phyloP scores from a whole-genome alignment of 345 rosid species.

The Gossypium australe region DNA sequence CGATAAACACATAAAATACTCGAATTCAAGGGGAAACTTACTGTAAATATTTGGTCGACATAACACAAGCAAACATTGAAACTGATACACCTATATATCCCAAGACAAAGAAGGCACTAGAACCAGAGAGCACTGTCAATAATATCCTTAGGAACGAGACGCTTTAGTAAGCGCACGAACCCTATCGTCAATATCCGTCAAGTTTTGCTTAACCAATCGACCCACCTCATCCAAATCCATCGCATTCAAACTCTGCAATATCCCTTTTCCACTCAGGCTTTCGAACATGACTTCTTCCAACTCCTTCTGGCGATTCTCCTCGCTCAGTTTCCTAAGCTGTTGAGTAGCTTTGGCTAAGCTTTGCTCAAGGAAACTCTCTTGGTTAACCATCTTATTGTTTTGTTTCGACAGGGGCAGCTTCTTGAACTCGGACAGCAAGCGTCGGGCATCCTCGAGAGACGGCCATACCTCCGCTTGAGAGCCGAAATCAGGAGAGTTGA shows the following conservation, averaged over 20 bases:
- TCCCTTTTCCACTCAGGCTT: constrained; percentile 9
- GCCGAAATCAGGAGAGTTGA: too few relatives aligned
- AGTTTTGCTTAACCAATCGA: constrained; percentile 18
- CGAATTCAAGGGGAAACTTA: not conserved
- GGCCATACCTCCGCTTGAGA: too few relatives aligned
- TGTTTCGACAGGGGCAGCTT: too few relatives aligned
- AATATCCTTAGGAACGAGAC: too few relatives aligned
- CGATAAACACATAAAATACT: too few relatives aligned
- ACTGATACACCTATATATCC: not conserved
- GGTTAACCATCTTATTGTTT: too few relatives aligned
- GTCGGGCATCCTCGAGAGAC: too few relatives aligned
- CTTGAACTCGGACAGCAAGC: too few relatives aligned
- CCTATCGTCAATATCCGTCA: constrained; percentile 19
- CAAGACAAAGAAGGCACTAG: not conserved
- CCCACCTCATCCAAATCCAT: constrained; percentile 19
- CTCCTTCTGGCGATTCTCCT: constrained; percentile 13
- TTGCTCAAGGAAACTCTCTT: too few relatives aligned
- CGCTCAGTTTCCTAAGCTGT: not conserved
- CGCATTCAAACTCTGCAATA: constrained; percentile 5
- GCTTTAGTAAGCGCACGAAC: not conserved
- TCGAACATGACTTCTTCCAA: constrained; percentile 21
- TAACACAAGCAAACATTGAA: not conserved
- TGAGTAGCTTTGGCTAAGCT: not conserved
- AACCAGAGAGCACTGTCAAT: too few relatives aligned
- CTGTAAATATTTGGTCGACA: not conserved